phyloP scores from a whole-genome alignment of 768 basidiomycete genomes.

The Mycena vitilis region DNA sequence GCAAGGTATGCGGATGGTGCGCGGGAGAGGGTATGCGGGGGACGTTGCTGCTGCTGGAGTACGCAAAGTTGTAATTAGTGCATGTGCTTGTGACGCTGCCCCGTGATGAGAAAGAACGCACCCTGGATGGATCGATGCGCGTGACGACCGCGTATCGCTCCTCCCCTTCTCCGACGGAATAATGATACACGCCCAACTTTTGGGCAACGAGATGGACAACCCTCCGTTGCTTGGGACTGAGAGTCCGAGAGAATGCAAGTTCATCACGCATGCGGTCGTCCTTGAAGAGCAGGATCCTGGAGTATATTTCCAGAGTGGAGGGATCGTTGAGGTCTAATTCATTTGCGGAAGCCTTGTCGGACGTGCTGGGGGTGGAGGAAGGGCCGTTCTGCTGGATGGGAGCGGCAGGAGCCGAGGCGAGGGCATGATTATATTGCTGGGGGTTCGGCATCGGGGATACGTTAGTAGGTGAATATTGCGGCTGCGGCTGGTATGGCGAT shows the following conservation, averaged over 20 bases:
- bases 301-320: constrained; percentile 96
- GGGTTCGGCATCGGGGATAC: constrained; percentile 56
- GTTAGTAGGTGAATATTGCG: constrained; percentile 75
- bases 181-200: constrained; percentile 95
- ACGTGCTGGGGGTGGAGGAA: constrained; percentile 69
- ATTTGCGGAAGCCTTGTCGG: constrained; percentile 70
- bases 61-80: constrained; percentile 18
- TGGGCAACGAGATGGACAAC: constrained; percentile 97
- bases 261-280: constrained; percentile 98
- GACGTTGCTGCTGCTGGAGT: constrained; percentile 53
- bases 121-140: constrained; percentile 86
- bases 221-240: constrained; percentile 86
- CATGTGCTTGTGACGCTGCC: not conserved
- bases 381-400: constrained; percentile 60
- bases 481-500: constrained; percentile 67
- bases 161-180: constrained; percentile 92
- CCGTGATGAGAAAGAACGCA: constrained; percentile 46
- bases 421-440: constrained; percentile 55
- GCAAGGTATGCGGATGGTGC: constrained; percentile 85
- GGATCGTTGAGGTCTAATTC: constrained; percentile 98
- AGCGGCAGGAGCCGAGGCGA: constrained; percentile 64
- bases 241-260: constrained; percentile 92
- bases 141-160: constrained; percentile 95
- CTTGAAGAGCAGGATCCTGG: constrained; percentile 95
- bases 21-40: constrained; percentile 79